phyloP scores from a whole-genome alignment of 371 early-diverging fungal genomes.

The Dinochytrium kinnereticum region DNA sequence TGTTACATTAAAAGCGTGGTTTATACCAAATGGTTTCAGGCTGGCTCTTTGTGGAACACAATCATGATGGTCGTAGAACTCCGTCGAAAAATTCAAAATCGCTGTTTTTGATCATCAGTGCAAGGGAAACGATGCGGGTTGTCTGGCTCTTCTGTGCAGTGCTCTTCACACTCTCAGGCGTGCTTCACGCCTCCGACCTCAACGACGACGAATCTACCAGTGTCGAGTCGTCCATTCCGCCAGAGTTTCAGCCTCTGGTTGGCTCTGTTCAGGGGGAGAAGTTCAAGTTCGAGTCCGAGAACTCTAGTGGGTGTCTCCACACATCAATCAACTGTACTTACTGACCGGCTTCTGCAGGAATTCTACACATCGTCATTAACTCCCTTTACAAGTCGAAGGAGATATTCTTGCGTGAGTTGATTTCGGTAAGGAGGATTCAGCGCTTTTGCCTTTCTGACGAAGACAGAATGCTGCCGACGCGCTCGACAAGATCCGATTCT shows the following conservation, averaged over 20 bases:
- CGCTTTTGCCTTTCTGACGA: background rate
- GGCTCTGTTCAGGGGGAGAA: background rate
- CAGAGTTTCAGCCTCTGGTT: background rate
- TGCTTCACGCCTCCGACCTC: background rate
- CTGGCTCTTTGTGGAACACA: too few relatives aligned
- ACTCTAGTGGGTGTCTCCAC: background rate
- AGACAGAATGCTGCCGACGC: slow-evolving; percentile 92
- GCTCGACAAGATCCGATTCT: slow-evolving; percentile 89
- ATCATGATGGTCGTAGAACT: too few relatives aligned
- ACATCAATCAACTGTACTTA: background rate
- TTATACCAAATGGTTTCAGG: too few relatives aligned
- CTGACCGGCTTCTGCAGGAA: slow-evolving; percentile 20
- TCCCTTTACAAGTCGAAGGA: slow-evolving; percentile 83
- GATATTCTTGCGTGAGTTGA: slow-evolving; percentile 95
- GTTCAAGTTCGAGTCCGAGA: slow-evolving; percentile 6
- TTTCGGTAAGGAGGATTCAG: slow-evolving; percentile 60
- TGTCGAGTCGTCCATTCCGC: background rate
- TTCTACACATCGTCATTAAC: slow-evolving; percentile 94
- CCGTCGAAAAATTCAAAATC: too few relatives aligned
- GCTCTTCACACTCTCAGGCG: background rate
- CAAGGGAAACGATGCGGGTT: too few relatives aligned
- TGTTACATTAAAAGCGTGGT: too few relatives aligned
- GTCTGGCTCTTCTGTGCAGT: too few relatives aligned
- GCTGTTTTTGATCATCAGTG: too few relatives aligned
- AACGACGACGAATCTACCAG: background rate